Evolutionary conservation across 768 basidiomycete genomes (phyloP).

Genomic region (Tulasnella sp.): DNA sequence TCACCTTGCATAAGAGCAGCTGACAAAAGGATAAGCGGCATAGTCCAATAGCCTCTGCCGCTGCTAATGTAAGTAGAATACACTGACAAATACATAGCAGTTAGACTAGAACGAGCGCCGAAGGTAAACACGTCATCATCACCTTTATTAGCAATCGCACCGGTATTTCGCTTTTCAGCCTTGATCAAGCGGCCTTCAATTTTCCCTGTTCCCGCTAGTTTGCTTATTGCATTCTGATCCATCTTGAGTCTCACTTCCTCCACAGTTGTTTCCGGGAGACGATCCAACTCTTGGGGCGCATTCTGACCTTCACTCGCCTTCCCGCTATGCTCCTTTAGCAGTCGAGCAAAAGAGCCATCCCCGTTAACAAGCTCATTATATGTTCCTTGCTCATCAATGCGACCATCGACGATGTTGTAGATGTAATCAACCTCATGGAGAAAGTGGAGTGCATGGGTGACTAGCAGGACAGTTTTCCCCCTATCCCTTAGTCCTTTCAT

Average conservation of each 20-base stretch:
- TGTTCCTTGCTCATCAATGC: conserved; percentile 38
- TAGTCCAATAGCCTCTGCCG: conserved; percentile 37
- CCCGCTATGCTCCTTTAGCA: conserved; percentile 52
- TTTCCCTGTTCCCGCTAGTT: conserved; percentile 44
- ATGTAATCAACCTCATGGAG: conserved; percentile 40
- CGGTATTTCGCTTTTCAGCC: conserved; percentile 51
- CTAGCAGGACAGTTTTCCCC: conserved; percentile 42
- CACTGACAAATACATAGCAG: conserved; percentile 29
- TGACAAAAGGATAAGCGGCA: conserved; percentile 38
- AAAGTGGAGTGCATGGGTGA: conserved; percentile 46
- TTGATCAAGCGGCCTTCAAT: conserved; percentile 54
- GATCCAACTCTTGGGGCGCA: conserved; percentile 25
- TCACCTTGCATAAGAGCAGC: conserved; percentile 44
- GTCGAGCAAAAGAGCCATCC: conserved; percentile 40
- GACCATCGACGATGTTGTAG: conserved; percentile 34
- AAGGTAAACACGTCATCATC: conserved; percentile 12
- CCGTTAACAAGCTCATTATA: conserved; percentile 37
- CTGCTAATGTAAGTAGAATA: conserved; percentile 48
- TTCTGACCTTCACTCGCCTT: conserved; percentile 21
- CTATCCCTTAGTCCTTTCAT: conserved; percentile 31
- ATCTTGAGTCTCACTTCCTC: conserved; percentile 31
- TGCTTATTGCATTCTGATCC: conserved; percentile 22
- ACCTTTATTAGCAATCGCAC: conserved; percentile 43
- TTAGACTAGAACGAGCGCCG: background rate
- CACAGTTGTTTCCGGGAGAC: conserved; percentile 19